Conservation (phyloP, 139 green algal species). For the Eudorina sp. region DNA sequence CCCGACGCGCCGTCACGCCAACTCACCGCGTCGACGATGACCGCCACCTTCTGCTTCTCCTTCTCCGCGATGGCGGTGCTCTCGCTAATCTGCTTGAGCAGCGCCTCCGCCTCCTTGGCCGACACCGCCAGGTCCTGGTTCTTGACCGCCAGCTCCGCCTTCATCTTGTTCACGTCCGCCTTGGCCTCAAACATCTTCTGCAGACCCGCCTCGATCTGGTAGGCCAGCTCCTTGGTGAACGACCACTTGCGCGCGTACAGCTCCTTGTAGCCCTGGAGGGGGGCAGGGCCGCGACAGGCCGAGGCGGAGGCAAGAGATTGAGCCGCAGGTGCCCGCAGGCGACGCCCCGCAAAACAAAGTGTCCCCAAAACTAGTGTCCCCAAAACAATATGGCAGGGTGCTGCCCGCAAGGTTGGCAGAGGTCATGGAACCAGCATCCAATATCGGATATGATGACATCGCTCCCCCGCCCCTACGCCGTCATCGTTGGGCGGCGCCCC, state of each 20-base stretch:
- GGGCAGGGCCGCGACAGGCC: not conserved
- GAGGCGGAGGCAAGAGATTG: not conserved
- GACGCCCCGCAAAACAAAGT: too few relatives aligned
- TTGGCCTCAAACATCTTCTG: constrained; percentile 96
- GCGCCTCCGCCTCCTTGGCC: constrained; percentile 84
- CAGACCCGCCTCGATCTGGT: constrained; percentile 85
- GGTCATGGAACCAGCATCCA: too few relatives aligned
- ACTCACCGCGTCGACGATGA: constrained; percentile 85
- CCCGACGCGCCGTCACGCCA: too few relatives aligned
- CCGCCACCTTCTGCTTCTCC: constrained; percentile 88
- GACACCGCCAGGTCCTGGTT: constrained; percentile 91
- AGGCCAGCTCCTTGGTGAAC: constrained; percentile 73
- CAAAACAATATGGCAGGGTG: too few relatives aligned
- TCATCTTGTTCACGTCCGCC: constrained; percentile 92
- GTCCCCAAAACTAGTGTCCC: too few relatives aligned
- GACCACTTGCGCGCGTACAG: constrained; percentile 90
- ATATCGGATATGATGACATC: too few relatives aligned
- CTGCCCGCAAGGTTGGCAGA: too few relatives aligned
- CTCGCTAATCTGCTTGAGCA: constrained; percentile 93
- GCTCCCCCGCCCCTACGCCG: too few relatives aligned
- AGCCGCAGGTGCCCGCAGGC: not conserved
- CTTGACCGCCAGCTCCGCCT: constrained; percentile 92
- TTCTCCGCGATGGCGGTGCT: constrained; percentile 93
- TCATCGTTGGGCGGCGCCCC: too few relatives aligned
- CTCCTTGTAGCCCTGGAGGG: constrained; percentile 83